phyloP scores from a whole-genome alignment of 1,139 yeast species.

The Suhomyces chickasaworum region DNA sequence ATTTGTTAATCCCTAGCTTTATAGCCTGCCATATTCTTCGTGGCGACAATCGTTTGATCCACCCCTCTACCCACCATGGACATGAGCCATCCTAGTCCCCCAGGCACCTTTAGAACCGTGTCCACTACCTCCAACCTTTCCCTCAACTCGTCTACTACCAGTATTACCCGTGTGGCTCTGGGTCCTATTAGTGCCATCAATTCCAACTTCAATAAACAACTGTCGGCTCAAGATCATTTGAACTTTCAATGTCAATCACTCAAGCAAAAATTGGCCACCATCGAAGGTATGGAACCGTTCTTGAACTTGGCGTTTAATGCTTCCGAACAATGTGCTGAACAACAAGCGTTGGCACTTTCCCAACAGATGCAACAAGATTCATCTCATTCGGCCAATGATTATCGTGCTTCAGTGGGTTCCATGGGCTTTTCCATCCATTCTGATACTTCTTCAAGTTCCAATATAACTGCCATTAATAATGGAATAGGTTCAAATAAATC shows the following conservation, averaged over 20 bases:
- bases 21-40: background rate
- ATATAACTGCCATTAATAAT: conserved; percentile 12
- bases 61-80: conserved; percentile 5
- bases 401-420: conserved; percentile 33
- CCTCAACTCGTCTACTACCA: conserved; percentile 30
- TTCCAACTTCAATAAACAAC: conserved; percentile 59
- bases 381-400: conserved; percentile 22
- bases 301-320: conserved; percentile 53
- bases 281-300: conserved; percentile 75
- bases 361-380: conserved; percentile 29
- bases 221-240: conserved; percentile 69
- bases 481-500: conserved; percentile 14
- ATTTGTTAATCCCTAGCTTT: conserved; percentile 1
- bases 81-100: conserved; percentile 9
- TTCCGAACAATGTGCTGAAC: conserved; percentile 71
- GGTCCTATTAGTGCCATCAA: conserved; percentile 48
- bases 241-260: conserved; percentile 69
- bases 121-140: conserved; percentile 38
- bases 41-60: background rate
- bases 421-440: conserved; percentile 29
- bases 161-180: conserved; percentile 39
- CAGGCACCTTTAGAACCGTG: conserved; percentile 39
- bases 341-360: conserved; percentile 65
- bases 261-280: conserved; percentile 56
- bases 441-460: conserved; percentile 23